Evolutionary conservation across 2,329 filamentous ascomycete genomes (phyloP).

Genomic region (Lasiodiplodia gonubiensis): DNA sequence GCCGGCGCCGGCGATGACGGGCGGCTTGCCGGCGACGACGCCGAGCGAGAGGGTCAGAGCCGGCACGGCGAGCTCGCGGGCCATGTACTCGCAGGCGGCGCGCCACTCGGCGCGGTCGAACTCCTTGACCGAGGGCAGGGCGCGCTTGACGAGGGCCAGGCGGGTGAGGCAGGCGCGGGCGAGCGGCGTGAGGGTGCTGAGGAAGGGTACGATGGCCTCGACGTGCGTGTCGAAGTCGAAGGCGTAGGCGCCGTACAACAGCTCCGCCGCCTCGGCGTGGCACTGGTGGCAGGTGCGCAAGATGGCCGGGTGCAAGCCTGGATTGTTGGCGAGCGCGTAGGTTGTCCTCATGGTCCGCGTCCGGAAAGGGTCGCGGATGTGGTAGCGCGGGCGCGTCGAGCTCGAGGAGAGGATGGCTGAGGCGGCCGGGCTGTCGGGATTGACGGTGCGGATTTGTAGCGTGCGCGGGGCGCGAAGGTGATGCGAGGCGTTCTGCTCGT

Average conservation of each 20-base stretch:
- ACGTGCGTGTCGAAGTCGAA: conserved; percentile 67
- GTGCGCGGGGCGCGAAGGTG: conserved; percentile 42
- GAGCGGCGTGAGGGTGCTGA: conserved; percentile 60
- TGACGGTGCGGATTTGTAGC: conserved; percentile 51
- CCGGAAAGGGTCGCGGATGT: conserved; percentile 49
- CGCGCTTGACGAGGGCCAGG: conserved; percentile 62
- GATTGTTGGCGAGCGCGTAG: conserved; percentile 57
- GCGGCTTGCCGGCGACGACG: conserved; percentile 61
- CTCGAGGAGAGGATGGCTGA: conserved; percentile 33
- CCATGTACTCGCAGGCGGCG: conserved; percentile 58
- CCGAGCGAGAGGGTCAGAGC: conserved; percentile 54
- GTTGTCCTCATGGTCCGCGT: conserved; percentile 58
- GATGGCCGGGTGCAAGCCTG: conserved; percentile 49
- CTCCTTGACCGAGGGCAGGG: conserved; percentile 59
- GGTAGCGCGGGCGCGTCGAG: conserved; percentile 48
- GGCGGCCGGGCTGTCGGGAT: conserved; percentile 37
- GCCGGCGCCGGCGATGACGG: conserved; percentile 30
- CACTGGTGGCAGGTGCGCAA: conserved; percentile 56
- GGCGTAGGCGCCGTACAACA: conserved; percentile 62
- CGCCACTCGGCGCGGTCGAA: conserved; percentile 64
- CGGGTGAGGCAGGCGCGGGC: conserved; percentile 56
- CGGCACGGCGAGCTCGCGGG: conserved; percentile 42
- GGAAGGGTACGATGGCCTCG: conserved; percentile 65
- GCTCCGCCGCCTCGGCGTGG: conserved; percentile 61
- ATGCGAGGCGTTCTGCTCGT: conserved; percentile 39